These are phyloP conservation scores for Geotrichum histeridarum DNA, from an alignment of 1,139 yeast species.

Conservation along the genomic window DNA sequence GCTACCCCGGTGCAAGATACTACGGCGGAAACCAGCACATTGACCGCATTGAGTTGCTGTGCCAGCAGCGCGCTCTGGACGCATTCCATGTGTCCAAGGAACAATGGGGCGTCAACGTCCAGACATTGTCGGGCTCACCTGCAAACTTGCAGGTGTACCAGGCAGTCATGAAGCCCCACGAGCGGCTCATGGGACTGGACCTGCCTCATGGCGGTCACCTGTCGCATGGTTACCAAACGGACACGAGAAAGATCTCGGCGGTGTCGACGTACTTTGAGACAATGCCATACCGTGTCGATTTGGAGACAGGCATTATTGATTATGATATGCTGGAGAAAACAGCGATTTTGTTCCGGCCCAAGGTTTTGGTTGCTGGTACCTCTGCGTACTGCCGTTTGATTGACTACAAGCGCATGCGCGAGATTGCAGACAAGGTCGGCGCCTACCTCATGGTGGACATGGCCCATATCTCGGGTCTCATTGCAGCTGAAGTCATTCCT, in stretches of 20 bases:
- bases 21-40: constrained; percentile 95
- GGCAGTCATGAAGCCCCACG: constrained; percentile 83
- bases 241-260: constrained; percentile 78
- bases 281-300: constrained; percentile 89
- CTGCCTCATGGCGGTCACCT: constrained; percentile 97
- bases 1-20: constrained; percentile 95
- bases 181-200: constrained; percentile 92
- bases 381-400: constrained; percentile 90
- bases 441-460: constrained; percentile 89
- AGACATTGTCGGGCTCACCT: constrained; percentile 90
- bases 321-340: constrained; percentile 82
- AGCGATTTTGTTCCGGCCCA: constrained; percentile 85
- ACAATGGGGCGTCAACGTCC: constrained; percentile 95
- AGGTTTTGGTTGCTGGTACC: constrained; percentile 92
- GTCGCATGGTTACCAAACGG: constrained; percentile 93
- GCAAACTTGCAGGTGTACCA: constrained; percentile 92
- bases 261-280: constrained; percentile 93
- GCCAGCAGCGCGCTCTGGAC: constrained; percentile 86
- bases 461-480: constrained; percentile 95
- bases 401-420: constrained; percentile 83
- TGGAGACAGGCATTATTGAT: constrained; percentile 82
- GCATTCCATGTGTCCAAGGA: constrained; percentile 72
- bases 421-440: constrained; percentile 87
- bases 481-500: constrained; percentile 86
- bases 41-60: constrained; percentile 81